These are phyloP conservation scores for Gnomoniopsis smithogilvyi DNA, from an alignment of 2,329 filamentous ascomycete genomes.

Conservation along the genomic window DNA sequence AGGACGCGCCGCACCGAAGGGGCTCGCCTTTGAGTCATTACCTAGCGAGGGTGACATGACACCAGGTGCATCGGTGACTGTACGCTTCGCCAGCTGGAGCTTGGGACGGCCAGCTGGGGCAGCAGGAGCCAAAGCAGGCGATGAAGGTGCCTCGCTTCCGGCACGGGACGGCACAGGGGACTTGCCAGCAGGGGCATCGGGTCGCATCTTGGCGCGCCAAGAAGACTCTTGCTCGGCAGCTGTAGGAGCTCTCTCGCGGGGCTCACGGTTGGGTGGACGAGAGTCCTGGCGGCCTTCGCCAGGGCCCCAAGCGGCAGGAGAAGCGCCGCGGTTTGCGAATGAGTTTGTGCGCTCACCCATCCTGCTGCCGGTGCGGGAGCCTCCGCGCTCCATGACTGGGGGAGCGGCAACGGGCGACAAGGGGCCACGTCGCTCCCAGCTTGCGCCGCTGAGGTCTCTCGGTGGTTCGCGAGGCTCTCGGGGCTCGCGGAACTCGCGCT, in stretches of 20 bases:
- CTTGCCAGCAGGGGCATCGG: conserved; percentile 60
- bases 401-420: conserved; percentile 62
- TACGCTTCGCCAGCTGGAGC: conserved; percentile 87
- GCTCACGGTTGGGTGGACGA: conserved; percentile 74
- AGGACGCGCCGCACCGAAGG: conserved; percentile 88
- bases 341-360: conserved; percentile 46
- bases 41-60: conserved; percentile 46
- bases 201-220: conserved; percentile 89
- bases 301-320: conserved; percentile 71
- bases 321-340: conserved; percentile 60
- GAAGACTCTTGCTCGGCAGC: conserved; percentile 91
- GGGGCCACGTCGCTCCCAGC: conserved; percentile 94
- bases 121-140: conserved; percentile 54
- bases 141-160: conserved; percentile 71
- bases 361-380: conserved; percentile 52
- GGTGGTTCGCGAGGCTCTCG: conserved; percentile 16
- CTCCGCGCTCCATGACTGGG: conserved; percentile 45
- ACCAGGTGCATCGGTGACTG: conserved; percentile 70
- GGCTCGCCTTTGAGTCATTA: conserved; percentile 79
- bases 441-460: conserved; percentile 32
- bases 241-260: conserved; percentile 72
- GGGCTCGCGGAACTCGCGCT: conserved; percentile 45
- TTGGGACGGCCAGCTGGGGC: conserved; percentile 65
- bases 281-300: conserved; percentile 65
- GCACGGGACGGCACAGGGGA: conserved; percentile 68